A percentile compares a stretch with the other conserved stretches of the same genome.
Conservation (phyloP, 305 asterid species). For the Fraxinus sp. region DNA sequence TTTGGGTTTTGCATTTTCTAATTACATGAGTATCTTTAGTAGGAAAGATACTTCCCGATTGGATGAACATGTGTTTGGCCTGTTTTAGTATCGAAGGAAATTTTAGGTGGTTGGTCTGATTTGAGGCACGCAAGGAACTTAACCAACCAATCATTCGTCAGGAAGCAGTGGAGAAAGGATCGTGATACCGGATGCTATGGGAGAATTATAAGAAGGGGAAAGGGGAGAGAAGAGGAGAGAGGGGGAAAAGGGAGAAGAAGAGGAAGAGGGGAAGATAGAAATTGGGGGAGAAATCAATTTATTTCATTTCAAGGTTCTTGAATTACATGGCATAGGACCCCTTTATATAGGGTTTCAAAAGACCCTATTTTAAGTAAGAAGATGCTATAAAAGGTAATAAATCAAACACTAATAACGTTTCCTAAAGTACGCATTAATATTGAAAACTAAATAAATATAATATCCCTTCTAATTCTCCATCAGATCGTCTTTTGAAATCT, state of each 20-base stretch:
- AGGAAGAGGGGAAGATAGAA: not conserved
- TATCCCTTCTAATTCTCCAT: no score
- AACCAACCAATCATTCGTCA: not conserved
- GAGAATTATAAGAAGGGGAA: not conserved
- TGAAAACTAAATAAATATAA: no score
- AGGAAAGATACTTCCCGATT: not conserved
- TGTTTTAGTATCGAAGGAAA: not conserved
- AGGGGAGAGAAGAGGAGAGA: not conserved
- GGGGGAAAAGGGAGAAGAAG: not conserved
- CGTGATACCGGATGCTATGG: not conserved
- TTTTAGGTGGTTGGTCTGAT: constrained; percentile 12
- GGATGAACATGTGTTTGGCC: not conserved
- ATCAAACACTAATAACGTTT: no score
- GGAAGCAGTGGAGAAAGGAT: not conserved
- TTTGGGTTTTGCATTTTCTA: not conserved
- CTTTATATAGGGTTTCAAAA: no score
- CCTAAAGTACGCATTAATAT: no score
- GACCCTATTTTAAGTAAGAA: no score
- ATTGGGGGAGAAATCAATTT: not conserved
- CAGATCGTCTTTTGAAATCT: not conserved
- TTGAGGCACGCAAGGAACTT: not conserved
- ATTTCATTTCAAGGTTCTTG: not conserved
- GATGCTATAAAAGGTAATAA: no score
- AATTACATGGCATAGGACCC: not conserved
- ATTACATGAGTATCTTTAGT: not conserved